These are phyloP conservation scores for Monilinia vaccinii-corymbosi DNA, from an alignment of 2,329 filamentous ascomycete species.

Conservation along the genomic window DNA sequence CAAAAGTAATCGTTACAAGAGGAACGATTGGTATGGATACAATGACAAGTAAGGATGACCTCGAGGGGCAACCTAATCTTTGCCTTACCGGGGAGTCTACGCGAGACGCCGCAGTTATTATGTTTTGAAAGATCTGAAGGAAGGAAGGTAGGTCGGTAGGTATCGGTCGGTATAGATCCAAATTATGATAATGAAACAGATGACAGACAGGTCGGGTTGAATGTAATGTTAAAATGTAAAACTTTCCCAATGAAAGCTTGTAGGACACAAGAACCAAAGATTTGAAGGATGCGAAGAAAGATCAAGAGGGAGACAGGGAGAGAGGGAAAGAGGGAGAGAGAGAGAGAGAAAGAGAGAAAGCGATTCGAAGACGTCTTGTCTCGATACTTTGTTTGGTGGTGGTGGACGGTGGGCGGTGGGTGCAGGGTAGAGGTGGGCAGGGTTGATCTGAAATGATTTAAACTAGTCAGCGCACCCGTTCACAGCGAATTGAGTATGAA, in stretches of 20 bases:
- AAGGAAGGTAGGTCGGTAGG: background rate
- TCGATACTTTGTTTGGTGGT: constrained; percentile 5
- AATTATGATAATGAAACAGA: background rate
- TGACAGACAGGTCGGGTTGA: background rate
- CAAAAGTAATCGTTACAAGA: background rate
- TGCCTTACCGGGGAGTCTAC: constrained; percentile 6
- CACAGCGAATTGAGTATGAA: constrained; percentile 6
- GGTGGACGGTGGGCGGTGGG: background rate
- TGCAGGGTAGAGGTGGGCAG: background rate
- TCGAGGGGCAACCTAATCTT: constrained; percentile 7
- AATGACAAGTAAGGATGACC: constrained; percentile 4
- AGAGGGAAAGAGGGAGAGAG: too few relatives aligned
- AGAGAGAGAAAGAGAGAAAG: too few relatives aligned
- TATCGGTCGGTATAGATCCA: background rate
- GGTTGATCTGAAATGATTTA: constrained; percentile 1
- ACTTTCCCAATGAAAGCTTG: background rate
- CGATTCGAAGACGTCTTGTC: constrained; percentile 6
- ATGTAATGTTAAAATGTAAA: background rate
- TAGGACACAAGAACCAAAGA: background rate
- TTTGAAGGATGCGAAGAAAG: too few relatives aligned
- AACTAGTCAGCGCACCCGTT: constrained; percentile 11
- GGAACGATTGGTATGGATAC: constrained; percentile 4
- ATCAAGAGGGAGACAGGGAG: too few relatives aligned
- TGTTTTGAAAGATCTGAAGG: background rate
- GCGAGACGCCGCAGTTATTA: constrained; percentile 9